Evolutionary conservation across 768 basidiomycete species (phyloP), one percentile per base, ranked within the genome.

Genomic region (Inosperma sp.): DNA sequence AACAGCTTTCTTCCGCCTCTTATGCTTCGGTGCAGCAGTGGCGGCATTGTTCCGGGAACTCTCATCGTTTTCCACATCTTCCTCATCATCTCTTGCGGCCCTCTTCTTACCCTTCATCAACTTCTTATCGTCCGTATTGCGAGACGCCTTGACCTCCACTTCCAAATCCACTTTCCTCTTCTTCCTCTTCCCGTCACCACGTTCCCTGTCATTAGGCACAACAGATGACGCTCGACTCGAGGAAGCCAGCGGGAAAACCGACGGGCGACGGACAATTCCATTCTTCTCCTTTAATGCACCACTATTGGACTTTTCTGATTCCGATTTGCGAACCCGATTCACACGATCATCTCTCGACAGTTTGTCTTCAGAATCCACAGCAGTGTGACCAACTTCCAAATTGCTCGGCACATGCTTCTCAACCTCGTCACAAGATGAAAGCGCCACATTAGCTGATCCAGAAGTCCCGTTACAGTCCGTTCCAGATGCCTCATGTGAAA

Each of bases 1-100:
- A 23, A 22, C 48, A 33, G 37, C 46, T 1, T 56, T 57, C 49
- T 59, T 66, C 44, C 61, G 53, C 48, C 59, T 68, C 52, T 59
- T 65, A 33, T 48, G 51, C 43, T 48, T 58, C 14, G 51, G 43
- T n/a, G n/a, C n/a, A 16, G 47, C 49, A 12, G 61, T 55, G 17
- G 39, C 35, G 21, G 16, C 29, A 23, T 25, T 45, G n/a, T n/a
- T n/a, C n/a, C n/a, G n/a, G 36, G 50, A 44, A 17, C 41, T 43
- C 12, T 34, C 40, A 35, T 56, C 48, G 26, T 49, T 45, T 37
- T 56, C 54, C 26, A 34, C 21, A 10, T 44, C 52, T 37, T 51
- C 37, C 46, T 49, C 47, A 44, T 57, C 51, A 22, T 63, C 54
- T 13, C 51, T 51, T 4, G 49, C 51, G 26, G 49, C 34, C 25